Evolutionary conservation across 192 early-diverging fungal genomes (phyloP).

Genomic region (Backusella australiensis): DNA sequence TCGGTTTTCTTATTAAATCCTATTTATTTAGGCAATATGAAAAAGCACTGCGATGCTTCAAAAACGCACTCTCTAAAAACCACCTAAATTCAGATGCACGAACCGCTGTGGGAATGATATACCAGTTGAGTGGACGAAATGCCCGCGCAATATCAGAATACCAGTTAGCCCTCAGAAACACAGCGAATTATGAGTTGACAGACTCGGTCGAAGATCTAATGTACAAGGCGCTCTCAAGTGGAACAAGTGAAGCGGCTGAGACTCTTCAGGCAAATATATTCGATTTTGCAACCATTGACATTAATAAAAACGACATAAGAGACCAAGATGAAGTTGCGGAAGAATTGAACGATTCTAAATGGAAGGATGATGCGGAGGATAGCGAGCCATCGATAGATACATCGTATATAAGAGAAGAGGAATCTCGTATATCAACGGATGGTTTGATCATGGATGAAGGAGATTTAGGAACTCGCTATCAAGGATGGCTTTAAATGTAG

Average conservation of each 20-base stretch:
- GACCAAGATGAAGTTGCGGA: background rate
- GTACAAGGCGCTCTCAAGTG: background rate
- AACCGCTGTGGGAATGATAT: slow-evolving; percentile 53
- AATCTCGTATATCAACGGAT: background rate
- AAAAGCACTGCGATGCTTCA: slow-evolving; percentile 37
- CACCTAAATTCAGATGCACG: slow-evolving; percentile 45
- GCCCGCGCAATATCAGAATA: slow-evolving; percentile 55
- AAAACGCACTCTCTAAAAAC: slow-evolving; percentile 39
- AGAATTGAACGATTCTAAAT: background rate
- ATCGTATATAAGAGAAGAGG: background rate
- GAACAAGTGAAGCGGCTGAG: background rate
- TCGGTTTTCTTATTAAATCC: background rate
- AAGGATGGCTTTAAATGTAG: background rate
- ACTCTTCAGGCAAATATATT: background rate
- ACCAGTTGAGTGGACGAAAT: slow-evolving; percentile 49
- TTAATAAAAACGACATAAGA: background rate
- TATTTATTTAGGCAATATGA: slow-evolving; percentile 33
- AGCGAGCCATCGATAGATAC: background rate
- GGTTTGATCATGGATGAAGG: background rate
- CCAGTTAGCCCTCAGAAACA: slow-evolving; percentile 40
- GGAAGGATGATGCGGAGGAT: background rate
- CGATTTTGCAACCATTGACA: background rate
- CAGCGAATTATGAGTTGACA: background rate
- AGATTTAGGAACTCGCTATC: background rate
- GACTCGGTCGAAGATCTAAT: background rate